Base-by-base conservation (phyloP, 306 rosid species). In the Leucaena leucocephala region DNA sequence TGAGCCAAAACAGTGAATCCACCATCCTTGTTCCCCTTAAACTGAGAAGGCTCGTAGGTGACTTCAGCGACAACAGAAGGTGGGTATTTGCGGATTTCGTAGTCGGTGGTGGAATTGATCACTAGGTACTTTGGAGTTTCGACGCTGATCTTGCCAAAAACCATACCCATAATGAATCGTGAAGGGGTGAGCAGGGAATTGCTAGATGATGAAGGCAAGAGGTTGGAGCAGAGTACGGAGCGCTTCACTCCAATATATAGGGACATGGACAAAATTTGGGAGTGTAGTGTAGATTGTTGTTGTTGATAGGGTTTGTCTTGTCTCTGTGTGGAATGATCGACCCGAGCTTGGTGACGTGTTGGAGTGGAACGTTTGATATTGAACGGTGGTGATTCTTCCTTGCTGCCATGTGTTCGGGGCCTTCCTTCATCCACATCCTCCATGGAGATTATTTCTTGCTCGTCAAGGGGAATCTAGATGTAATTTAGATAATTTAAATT, bases 21-120 rank as follows among this genome's bases (percentile, higher is more conserved):
- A 7, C 98, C 98, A 35, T 95, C 98, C 87, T 79, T 91, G 82
- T 90, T 2, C 10, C 97, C 97, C 44, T 90, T 88, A 75, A 94
- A 86, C 57, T 80, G 75, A 38, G 98, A 85, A 16, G 98, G 96
- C 3, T 91, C 89, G 55, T 92, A 95, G 6, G 96, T 86, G 50
- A 95, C 59, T 85, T 92, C 86, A 43, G 98, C 98, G 13, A 86
- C 81, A 42, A 95, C 93, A 2, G 90, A 81, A 0, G 98, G 86
- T 68, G 69, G 55, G 42, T 92, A 95, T 16, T 70, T 80, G 15
- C 96, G 93, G 85, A 95, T 88, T 90, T 91, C 94, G n/a, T 91
- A 95, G 45, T 87, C 89, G 1, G 70, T 0, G 1, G 89, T 79
- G 57, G 98, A 74, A 80, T 86, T 80, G 38, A 91, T 75, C 19